These are phyloP conservation scores for Boletus subparvulus DNA, from an alignment of 768 basidiomycete genomes.

Conservation along the genomic window DNA sequence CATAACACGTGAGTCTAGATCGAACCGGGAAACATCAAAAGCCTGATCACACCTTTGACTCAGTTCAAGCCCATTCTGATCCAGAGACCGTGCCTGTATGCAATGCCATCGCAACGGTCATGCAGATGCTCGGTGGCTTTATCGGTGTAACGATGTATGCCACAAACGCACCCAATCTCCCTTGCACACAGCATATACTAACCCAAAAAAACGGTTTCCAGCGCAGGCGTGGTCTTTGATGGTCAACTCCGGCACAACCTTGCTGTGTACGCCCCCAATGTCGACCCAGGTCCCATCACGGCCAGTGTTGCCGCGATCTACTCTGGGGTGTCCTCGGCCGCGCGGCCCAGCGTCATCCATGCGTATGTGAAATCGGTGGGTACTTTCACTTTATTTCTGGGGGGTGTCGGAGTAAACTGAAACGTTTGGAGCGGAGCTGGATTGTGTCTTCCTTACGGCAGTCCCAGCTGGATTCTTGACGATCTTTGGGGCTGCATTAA, in stretches of 20 bases:
- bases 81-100: slow-evolving; percentile 2
- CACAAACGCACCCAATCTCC: not conserved
- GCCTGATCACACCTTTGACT: not conserved
- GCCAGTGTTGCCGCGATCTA: slow-evolving; percentile 11
- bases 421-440: slow-evolving; percentile 2
- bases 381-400: not conserved
- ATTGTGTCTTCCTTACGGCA: slow-evolving; percentile 12
- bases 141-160: slow-evolving; percentile 8
- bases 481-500: slow-evolving; percentile 7
- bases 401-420: not conserved
- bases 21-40: not conserved
- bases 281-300: slow-evolving; percentile 10
- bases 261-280: slow-evolving; percentile 4
- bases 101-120: slow-evolving; percentile 8
- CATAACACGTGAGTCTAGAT: slow-evolving; percentile 1
- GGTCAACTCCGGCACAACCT: slow-evolving; percentile 8
- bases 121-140: slow-evolving; percentile 15
- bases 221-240: slow-evolving; percentile 9
- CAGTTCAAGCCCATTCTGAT: slow-evolving; percentile 12
- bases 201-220: not conserved
- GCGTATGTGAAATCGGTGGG: slow-evolving; percentile 15
- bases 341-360: slow-evolving; percentile 6
- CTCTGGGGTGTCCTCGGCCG: not conserved
- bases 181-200: not conserved
- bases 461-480: slow-evolving; percentile 12